phyloP scores from a whole-genome alignment of 2,329 filamentous ascomycete species.

The Ceratocystis eucalypticola region DNA sequence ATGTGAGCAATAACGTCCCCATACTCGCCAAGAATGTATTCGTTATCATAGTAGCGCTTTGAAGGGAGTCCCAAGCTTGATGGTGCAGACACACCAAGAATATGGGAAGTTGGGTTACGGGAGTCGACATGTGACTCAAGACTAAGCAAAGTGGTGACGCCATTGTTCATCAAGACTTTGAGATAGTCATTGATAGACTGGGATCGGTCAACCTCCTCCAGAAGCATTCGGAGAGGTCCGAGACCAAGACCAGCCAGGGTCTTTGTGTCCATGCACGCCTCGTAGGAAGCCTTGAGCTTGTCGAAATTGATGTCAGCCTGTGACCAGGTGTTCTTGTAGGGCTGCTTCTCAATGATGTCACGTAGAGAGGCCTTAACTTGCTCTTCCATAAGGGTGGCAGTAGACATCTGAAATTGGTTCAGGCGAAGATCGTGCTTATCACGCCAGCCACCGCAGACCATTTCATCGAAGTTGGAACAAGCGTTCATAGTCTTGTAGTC shows the following conservation, averaged over 20 bases:
- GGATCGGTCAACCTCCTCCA: constrained; percentile 35
- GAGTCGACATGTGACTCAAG: constrained; percentile 31
- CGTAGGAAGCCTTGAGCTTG: constrained; percentile 50
- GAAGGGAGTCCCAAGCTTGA: constrained; percentile 45
- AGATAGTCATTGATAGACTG: constrained; percentile 31
- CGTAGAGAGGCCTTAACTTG: constrained; percentile 44
- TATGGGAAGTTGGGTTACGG: constrained; percentile 28
- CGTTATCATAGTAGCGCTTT: constrained; percentile 46
- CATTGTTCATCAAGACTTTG: constrained; percentile 33
- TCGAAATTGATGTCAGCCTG: constrained; percentile 32
- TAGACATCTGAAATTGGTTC: constrained; percentile 48
- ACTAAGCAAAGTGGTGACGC: constrained; percentile 30
- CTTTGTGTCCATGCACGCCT: constrained; percentile 51
- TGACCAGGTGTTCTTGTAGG: constrained; percentile 31
- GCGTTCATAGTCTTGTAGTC: constrained; percentile 50
- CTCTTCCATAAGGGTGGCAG: constrained; percentile 48
- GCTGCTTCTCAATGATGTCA: constrained; percentile 45
- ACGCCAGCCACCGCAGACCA: constrained; percentile 55
- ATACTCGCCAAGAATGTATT: constrained; percentile 40
- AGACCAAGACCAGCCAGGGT: constrained; percentile 41
- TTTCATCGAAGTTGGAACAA: constrained; percentile 54
- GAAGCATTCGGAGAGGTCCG: constrained; percentile 41
- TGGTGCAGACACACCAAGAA: constrained; percentile 32
- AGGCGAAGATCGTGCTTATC: constrained; percentile 49
- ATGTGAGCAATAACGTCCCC: constrained; percentile 23